Base-by-base conservation (phyloP, 768 basidiomycete genomes). In the Clitopilus passeckerianus region DNA sequence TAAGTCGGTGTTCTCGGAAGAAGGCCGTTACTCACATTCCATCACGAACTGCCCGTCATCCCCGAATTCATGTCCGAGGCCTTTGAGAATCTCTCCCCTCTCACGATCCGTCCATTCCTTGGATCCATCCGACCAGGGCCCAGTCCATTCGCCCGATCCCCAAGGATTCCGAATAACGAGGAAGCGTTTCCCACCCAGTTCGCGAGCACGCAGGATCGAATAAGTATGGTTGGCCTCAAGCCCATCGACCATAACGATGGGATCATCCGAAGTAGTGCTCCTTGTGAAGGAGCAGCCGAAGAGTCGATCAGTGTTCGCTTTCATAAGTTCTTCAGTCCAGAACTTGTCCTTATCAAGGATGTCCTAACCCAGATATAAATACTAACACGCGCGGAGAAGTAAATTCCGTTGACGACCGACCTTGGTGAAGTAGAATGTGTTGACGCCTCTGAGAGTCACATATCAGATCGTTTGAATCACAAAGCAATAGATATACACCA, bases 31-130 rank as follows among this genome's bases (percentile, higher is more conserved):
- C 73, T 60, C 50, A 77, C 76, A 77, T 70, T 84, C 83, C 82
- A 84, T 83, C 16, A 85, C 71, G 58, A 85, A 85, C 57, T 81
- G 73, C 0, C 83, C 84, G 59, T 81, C 78, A 34, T 78, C 67
- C 1, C 82, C 82, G 59, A 85, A 85, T 0, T 66, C 58, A 66
- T 85, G 82, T 4, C 69, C 72, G 0, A 86, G 69, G 27, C 67
- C 67, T 0, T 74, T 69, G 5, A 84, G 71, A 2, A 73, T 67
- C 22, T 70, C 70, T 0, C 83, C 60, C 83, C 82, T 84, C 59
- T 83, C 81, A 10, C 6, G 18, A 8, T 60, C 58, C 0, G 76
- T 81, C 84, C 84, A 85, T 63, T 84, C 82, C 60, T 82, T 82
- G 5, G 80, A 78, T 0, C 84, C 83, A 63, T 84, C 82, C 0